Evolutionary conservation across 2,329 filamentous ascomycete species (phyloP), one percentile per base, ranked within the genome.

Genomic region (Colletotrichum eremochloae): DNA sequence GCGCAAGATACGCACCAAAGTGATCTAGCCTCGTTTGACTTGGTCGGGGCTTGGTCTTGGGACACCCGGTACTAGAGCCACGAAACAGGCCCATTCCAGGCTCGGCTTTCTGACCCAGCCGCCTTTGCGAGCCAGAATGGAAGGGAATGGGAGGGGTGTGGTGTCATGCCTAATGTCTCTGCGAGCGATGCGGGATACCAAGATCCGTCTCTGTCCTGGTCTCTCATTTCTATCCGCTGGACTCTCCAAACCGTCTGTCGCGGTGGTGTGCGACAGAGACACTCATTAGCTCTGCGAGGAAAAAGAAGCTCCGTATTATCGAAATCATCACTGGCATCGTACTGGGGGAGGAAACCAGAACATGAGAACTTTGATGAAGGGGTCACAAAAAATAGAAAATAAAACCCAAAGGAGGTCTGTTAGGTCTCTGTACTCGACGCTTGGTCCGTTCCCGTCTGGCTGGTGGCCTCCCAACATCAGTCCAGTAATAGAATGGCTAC

Each of bases 61-160:
- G 65, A 53, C 31, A 53, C 58, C 65, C 58, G 69, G 58, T 55
- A 55, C 65, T 63, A 68, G 69, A 68, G 58, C 69, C 69, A 68
- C 65, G 65, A 68, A 63, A 68, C 69, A 53, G 38, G 20, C 46
- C 65, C 58, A 68, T 72, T 60, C 65, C 69, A 72, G 69, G 50
- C 44, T 68, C 57, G 58, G 68, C 8, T 31, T 36, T 44, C 63
- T 15, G 42, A 58, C 44, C 48, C 48, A 20, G 8, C 36, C 46
- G 46, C 20, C 24, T 31, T 14, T 31, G 52, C 24, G 20, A 18
- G 38, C 18, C 36, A 31, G 24, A 55, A 55, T 18, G 44, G 24
- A 46, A 46, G 18, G 44, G 44, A 8, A 46, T 18, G 44, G 44
- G 3, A 53, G 52, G 60, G 36, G 38, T 8, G 46, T 24, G 61